phyloP scores from a whole-genome alignment of 331 rosid genomes.

The Cydonia oblonga region DNA sequence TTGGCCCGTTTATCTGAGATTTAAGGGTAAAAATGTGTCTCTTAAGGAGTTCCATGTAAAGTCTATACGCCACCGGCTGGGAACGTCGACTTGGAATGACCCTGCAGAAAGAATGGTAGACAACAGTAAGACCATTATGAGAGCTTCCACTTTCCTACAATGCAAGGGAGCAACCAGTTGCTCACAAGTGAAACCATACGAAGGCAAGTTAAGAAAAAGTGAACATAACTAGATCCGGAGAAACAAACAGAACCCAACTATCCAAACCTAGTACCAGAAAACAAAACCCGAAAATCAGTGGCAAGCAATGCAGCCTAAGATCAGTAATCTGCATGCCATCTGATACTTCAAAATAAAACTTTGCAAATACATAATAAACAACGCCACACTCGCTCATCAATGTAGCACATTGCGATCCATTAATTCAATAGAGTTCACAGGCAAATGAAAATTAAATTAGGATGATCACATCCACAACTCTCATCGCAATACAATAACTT shows the following conservation, averaged over 20 bases:
- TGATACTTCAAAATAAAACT: background rate
- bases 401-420: background rate
- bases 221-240: background rate
- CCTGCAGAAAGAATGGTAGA: conserved; percentile 33
- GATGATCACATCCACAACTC: background rate
- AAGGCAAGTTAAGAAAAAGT: background rate
- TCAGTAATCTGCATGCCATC: background rate
- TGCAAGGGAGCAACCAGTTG: background rate
- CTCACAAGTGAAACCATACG: background rate
- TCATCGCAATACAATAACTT: background rate
- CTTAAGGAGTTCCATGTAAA: conserved; percentile 75
- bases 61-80: conserved; percentile 78
- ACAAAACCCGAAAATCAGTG: background rate
- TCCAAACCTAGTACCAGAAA: background rate
- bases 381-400: background rate
- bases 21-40: conserved; percentile 66
- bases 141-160: background rate
- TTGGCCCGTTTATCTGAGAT: conserved; percentile 52
- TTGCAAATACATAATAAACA: background rate
- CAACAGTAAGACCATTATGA: background rate
- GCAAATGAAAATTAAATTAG: background rate
- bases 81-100: conserved; percentile 68
- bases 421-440: background rate
- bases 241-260: background rate
- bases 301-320: background rate